These are phyloP conservation scores for Ustilago nuda DNA, from an alignment of 1,284 basidiomycete species.

Conservation along the genomic window DNA sequence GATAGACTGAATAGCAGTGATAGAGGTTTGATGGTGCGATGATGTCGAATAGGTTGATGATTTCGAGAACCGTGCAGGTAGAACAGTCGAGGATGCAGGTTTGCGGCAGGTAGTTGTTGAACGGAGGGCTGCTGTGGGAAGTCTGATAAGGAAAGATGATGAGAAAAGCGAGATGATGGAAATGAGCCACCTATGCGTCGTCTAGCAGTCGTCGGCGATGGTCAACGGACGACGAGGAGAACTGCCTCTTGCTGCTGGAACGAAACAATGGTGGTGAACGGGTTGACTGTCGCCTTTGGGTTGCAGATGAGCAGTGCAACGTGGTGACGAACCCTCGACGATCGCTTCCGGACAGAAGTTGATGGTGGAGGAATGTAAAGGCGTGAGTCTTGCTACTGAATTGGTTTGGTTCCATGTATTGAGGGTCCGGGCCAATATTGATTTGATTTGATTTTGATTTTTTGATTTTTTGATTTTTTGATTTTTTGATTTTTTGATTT, in stretches of 20 bases:
- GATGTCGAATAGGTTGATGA: neutral
- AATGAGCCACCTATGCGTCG: slow-evolving; percentile 1
- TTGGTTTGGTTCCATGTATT: neutral
- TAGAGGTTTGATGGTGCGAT: neutral
- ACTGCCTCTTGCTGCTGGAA: slow-evolving; percentile 32
- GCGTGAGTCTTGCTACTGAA: neutral
- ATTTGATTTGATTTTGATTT: neutral
- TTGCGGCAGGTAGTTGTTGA: too few relatives aligned
- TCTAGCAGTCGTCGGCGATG: neutral
- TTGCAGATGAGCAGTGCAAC: slow-evolving; percentile 5
- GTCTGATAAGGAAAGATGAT: neutral
- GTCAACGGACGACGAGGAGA: slow-evolving; percentile 2
- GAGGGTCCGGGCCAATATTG: slow-evolving; percentile 18
- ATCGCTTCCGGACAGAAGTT: slow-evolving; percentile 9
- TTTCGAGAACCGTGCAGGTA: neutral
- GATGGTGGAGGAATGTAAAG: neutral
- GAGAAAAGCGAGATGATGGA: neutral
- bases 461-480: neutral
- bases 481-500: neutral
- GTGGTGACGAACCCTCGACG: slow-evolving; percentile 4
- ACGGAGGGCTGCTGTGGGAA: too few relatives aligned
- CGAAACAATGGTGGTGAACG: slow-evolving; percentile 30
- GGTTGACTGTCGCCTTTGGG: slow-evolving; percentile 1
- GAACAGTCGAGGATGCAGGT: too few relatives aligned
- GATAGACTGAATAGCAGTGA: too few relatives aligned